Percentiles rank a stretch among this genome's conserved stretches.
These are phyloP conservation scores for Eimeria tenella DNA, from an alignment of 169 alveolate genomes.

Conservation along the genomic window DNA sequence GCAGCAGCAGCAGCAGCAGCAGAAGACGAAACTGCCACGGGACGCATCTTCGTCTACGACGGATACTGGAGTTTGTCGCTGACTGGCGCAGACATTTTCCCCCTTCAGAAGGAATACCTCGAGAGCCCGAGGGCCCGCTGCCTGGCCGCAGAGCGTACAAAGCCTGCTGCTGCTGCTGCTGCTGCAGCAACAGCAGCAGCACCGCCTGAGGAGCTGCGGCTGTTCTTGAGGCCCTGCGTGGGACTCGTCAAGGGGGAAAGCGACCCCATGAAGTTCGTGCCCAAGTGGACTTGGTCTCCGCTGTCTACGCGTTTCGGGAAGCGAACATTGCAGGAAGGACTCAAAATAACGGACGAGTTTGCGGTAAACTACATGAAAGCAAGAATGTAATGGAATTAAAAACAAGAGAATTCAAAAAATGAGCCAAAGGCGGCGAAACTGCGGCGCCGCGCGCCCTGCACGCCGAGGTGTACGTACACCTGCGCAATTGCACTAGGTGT, in stretches of 20 bases:
- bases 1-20: constrained; percentile 1
- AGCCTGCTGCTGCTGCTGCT: not conserved
- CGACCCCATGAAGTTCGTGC: constrained; percentile 32
- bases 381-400: too few relatives aligned
- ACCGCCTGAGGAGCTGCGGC: not conserved
- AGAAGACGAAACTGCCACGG: not conserved
- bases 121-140: constrained; percentile 23
- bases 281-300: constrained; percentile 57
- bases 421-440: too few relatives aligned
- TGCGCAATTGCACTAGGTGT: too few relatives aligned
- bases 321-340: constrained; percentile 31
- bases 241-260: not conserved
- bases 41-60: constrained; percentile 43
- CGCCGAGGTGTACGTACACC: too few relatives aligned
- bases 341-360: constrained; percentile 11
- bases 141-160: constrained; percentile 14
- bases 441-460: too few relatives aligned
- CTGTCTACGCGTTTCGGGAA: constrained; percentile 67
- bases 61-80: constrained; percentile 51
- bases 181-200: not conserved
- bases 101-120: not conserved
- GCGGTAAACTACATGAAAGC: constrained; percentile 18
- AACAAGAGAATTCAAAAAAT: too few relatives aligned
- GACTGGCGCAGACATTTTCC: constrained; percentile 66
- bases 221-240: not conserved